A percentile compares a stretch with the other conserved stretches of the same genome.
These are phyloP conservation scores for Monosporascus sp. DNA, from an alignment of 2,329 filamentous ascomycete genomes.

Conservation along the genomic window DNA sequence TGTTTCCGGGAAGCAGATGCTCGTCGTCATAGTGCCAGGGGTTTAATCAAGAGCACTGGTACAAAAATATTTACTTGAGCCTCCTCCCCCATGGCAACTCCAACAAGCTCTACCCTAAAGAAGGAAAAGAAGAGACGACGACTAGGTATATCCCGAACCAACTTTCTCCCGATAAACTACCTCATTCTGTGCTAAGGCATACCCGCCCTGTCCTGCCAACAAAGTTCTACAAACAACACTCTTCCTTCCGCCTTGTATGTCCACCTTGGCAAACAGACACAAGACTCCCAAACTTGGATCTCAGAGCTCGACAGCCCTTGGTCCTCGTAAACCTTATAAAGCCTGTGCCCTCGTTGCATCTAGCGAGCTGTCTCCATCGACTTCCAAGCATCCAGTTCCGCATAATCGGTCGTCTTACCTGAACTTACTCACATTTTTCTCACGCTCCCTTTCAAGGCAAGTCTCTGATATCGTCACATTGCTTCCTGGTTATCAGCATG, in stretches of 20 bases:
- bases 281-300: conserved; percentile 12
- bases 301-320: conserved; percentile 7
- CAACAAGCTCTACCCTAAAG: not conserved
- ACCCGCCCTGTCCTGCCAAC: conserved; percentile 3
- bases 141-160: not conserved
- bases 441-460: not conserved
- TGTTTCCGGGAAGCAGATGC: conserved; percentile 3
- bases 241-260: conserved; percentile 8
- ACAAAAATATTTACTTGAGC: not conserved
- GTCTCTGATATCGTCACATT: not conserved
- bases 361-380: not conserved
- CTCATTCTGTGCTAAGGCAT: not conserved
- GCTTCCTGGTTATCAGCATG: not conserved
- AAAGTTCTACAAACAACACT: conserved; percentile 19
- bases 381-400: not conserved
- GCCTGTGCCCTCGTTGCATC: conserved; percentile 10
- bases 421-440: not conserved
- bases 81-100: not conserved
- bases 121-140: not conserved
- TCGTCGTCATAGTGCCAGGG: not conserved
- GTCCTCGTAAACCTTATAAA: conserved; percentile 15
- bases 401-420: not conserved
- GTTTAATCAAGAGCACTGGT: not conserved
- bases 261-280: conserved; percentile 19
- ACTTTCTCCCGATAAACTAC: not conserved